Evolutionary conservation across 768 basidiomycete genomes (phyloP), one percentile per base, ranked within the genome.

Genomic region (Termitomyces sp.): DNA sequence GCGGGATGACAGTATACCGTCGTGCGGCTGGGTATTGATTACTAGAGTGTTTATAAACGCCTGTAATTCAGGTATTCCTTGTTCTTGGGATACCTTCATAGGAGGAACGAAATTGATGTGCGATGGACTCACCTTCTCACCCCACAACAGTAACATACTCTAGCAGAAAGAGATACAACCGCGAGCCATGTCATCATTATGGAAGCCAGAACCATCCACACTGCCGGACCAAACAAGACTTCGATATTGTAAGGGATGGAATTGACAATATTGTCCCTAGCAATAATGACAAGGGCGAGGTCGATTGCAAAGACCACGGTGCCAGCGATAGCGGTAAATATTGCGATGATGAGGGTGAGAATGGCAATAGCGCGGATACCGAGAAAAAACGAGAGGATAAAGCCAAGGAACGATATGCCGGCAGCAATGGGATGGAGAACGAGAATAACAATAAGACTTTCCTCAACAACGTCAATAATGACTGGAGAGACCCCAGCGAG

Each of bases 201-300:
- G 16, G 80, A 83, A 4, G 64, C 74, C 41, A 90, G 61, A n/a
- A 82, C 77, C 81, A 91, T 80, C 88, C 88, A 91, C 8, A 86
- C 79, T 9, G 68, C 88, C 58, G 84, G 83, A n/a, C 89, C 88
- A 68, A 80, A 88, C 12, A 67, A 58, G 9, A 85, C 76, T 0
- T 61, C 67, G 27, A 89, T 74, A 44, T 69, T 59, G 45, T 77
- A 70, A 8, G 67, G 71, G 0, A 76, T 65, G 14, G 80, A 32
- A 12, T 68, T 63, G 28, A 70, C 35, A 25, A 89, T 65, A 44
- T 80, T 69, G 49, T 72, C 62, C 63, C 70, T 74, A 11, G 81
- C 82, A 6, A 80, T 70, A 19, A 84, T 57, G 16, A 86, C 82
- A 35, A 90, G 63, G 0, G 82, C 84, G 27, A 89, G 58, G 65